Evolutionary conservation across 2,329 filamentous ascomycete species (phyloP).

Genomic region (Ceratocystis cubensis): DNA sequence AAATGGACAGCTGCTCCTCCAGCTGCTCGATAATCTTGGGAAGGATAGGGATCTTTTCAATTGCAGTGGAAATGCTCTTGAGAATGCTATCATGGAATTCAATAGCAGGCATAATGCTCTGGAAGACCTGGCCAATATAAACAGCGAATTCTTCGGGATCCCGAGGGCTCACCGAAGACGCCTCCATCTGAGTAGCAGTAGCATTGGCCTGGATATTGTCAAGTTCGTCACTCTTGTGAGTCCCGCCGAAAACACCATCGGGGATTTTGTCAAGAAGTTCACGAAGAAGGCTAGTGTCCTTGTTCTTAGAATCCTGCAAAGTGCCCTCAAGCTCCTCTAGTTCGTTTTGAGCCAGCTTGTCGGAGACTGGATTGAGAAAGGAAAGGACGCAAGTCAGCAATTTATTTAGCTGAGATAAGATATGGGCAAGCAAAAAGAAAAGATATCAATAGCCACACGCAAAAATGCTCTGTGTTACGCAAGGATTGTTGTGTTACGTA

Average conservation of each 20-base stretch:
- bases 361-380: slow-evolving; percentile 45
- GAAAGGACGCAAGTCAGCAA: not conserved
- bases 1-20: slow-evolving; percentile 75
- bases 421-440: not conserved
- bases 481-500: slow-evolving; percentile 25
- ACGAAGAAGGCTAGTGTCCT: slow-evolving; percentile 62
- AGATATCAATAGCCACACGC: not conserved
- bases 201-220: slow-evolving; percentile 70
- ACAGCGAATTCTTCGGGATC: slow-evolving; percentile 72
- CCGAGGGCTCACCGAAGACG: slow-evolving; percentile 59
- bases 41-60: slow-evolving; percentile 75
- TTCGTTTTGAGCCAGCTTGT: slow-evolving; percentile 85
- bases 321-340: slow-evolving; percentile 80
- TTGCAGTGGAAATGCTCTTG: slow-evolving; percentile 61
- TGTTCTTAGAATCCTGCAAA: slow-evolving; percentile 50
- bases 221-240: slow-evolving; percentile 61
- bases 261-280: slow-evolving; percentile 73
- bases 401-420: not conserved
- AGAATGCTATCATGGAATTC: slow-evolving; percentile 85
- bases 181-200: slow-evolving; percentile 60
- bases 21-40: slow-evolving; percentile 77
- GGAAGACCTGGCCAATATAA: slow-evolving; percentile 61
- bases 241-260: slow-evolving; percentile 62
- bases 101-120: slow-evolving; percentile 77
- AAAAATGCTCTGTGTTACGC: not conserved